Base-by-base conservation (phyloP, 192 early-diverging fungal species). In the Jimgerdemannia flammicorona region DNA sequence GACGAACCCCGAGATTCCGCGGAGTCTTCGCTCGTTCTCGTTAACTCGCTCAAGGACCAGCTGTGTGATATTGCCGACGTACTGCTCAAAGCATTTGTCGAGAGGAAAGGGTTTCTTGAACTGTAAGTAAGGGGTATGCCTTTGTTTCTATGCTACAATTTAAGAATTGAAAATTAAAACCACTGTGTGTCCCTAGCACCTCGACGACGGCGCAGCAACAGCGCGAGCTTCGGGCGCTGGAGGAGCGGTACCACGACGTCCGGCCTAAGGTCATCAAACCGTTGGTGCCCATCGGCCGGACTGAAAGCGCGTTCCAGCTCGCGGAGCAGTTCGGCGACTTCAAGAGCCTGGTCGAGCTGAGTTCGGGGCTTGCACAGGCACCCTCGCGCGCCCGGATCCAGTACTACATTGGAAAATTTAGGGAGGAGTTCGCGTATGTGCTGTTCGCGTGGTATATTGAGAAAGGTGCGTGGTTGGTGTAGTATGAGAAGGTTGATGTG, bases 51-150 rank as follows among this genome's bases (percentile, higher is more conserved):
- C 10, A 69, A 65, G 44, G 74, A 81, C 17, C 80, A 81, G 40
- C 69, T 81, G 6, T 81, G 67, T 10, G 77, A 78, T 19, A 77
- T 81, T 18, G 80, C 80, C 4, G 80, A 81, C 73, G 72, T 76
- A 2, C 64, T 77, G n/a, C 54, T 81, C 7, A 77, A 81, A 40
- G 80, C 80, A 14, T 65, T 72, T 43, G 78, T 77, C 7, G 80
- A 81, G 64, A 77, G 54, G 20, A 64, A 78, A 3, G 71, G 73
- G 19, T 81, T 76, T 29, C 44, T 81, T n/a, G 76, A 81, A 44
- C 72, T 74, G 77, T 80, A 73, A 71, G 6, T 59, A 14, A 10
- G 59, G n/a, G 49, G 11, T 64, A n/a, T 64, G 54, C 40, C 49
- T 44, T 7, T 44, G 17, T 40, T 4, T 40, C 3, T 39, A 29